Evolutionary conservation across 495 filamentous ascomycete genomes (phyloP), one percentile per base, ranked within the genome.

Genomic region (Neurospora sp.): DNA sequence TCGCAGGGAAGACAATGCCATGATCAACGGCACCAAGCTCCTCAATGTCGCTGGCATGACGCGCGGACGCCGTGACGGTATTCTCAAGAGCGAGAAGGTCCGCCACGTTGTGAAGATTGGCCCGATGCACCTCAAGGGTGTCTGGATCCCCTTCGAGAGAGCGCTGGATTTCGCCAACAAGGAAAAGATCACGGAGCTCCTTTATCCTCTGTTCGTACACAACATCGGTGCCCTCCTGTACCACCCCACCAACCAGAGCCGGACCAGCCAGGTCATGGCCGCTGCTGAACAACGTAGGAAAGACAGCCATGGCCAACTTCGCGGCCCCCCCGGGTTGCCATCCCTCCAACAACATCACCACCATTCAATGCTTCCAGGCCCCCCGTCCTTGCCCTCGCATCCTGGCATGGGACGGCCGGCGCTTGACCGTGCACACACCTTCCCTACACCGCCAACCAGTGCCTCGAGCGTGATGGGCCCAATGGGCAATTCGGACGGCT

Each of bases 1-100:
- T 69, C 88, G 96, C 69, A 85, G 96, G 78, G 96, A 99, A 88
- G 96, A 99, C 77, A 99, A 99, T 80, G 92, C 96, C 77, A 97
- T 99, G 94, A 97, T 99, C 82, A 99, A 99, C 77, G 96, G 96
- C 10, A 99, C 96, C 5, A 99, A 99, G 81, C 84, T 99, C 70
- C 84, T 99, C 68, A 99, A 99, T 74, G 96, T 99, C 22, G 96
- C 96, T 22, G 95, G 96, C 3, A 99, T 99, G 96, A 99, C 96
- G 38, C 88, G 96, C 76, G 96, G 96, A 48, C 91, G 96, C 70
- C 89, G 96, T 78, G 96, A 99, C 80, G 96, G 96, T 61, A 99
- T 99, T 74, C 83, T 99, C 66, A 99, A 99, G 84, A 98, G 96
- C 81, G 96, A 99, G 80, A 98, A 98, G 81, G 88, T 94, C 41